Evolutionary conservation across 441 rosid species (phyloP).

Genomic region (Jatropha multifida): DNA sequence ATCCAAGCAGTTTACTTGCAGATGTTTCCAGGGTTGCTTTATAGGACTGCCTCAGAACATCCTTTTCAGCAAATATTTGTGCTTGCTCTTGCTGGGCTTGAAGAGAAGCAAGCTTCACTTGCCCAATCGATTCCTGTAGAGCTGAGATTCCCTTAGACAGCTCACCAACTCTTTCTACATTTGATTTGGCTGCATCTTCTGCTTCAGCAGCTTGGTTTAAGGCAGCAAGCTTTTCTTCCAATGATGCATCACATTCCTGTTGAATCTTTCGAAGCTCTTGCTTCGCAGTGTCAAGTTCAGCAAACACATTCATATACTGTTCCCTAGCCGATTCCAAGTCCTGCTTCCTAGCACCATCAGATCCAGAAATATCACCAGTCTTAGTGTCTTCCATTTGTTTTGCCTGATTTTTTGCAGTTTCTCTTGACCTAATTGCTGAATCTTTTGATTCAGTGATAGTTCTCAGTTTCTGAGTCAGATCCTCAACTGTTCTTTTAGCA

Average conservation of each 20-base stretch:
- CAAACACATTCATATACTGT: constrained; percentile 47
- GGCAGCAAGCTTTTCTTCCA: constrained; percentile 61
- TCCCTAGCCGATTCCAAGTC: constrained; percentile 59
- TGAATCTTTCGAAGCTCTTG: constrained; percentile 69
- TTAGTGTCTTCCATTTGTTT: constrained; percentile 56
- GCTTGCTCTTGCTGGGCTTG: constrained; percentile 69
- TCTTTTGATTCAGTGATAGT: constrained; percentile 59
- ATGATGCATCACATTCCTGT: constrained; percentile 61
- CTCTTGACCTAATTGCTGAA: constrained; percentile 56
- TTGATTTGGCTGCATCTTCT: constrained; percentile 49
- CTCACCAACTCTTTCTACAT: constrained; percentile 63
- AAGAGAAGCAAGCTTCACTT: constrained; percentile 68
- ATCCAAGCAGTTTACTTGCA: constrained; percentile 46
- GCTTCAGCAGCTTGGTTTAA: constrained; percentile 60
- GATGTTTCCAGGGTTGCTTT: constrained; percentile 68
- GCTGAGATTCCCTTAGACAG: constrained; percentile 67
- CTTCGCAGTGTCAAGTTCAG: constrained; percentile 72
- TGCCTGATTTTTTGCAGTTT: constrained; percentile 56
- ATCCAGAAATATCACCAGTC: constrained; percentile 33
- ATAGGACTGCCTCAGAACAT: constrained; percentile 55
- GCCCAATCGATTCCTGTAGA: constrained; percentile 71
- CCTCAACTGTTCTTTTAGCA: constrained; percentile 64
- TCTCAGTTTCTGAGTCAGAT: constrained; percentile 59
- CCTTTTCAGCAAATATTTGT: constrained; percentile 68
- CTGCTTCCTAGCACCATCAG: constrained; percentile 46